phyloP scores from a whole-genome alignment of 495 filamentous ascomycete species.

The Xylaria telfairii region DNA sequence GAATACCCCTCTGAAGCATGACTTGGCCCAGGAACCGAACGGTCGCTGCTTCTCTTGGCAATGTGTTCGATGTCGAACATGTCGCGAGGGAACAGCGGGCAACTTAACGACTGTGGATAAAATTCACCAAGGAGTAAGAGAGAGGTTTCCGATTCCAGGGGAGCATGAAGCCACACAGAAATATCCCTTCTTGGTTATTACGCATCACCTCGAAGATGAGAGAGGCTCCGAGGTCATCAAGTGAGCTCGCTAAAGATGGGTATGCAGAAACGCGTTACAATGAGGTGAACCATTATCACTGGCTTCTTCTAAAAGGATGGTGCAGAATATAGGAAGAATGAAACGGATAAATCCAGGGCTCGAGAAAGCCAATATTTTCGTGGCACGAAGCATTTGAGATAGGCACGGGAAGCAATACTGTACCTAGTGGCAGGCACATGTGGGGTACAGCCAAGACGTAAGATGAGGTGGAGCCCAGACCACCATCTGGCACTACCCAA shows the following conservation, averaged over 20 bases:
- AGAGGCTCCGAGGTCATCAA: neutral
- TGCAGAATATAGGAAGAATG: neutral
- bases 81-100: neutral
- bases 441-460: no score
- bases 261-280: neutral
- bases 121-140: neutral
- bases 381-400: no score
- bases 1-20: neutral
- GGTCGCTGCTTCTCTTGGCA: neutral
- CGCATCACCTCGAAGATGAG: neutral
- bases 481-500: no score
- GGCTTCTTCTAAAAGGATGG: neutral
- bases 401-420: no score
- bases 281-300: neutral
- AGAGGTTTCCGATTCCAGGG: neutral
- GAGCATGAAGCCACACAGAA: neutral
- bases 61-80: neutral
- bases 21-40: neutral
- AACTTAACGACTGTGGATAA: neutral
- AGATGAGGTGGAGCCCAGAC: no score
- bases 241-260: neutral
- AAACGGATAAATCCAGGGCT: neutral
- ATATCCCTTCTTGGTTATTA: neutral
- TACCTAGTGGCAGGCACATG: no score
- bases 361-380: neutral